Evolutionary conservation across 1,284 basidiomycete genomes (phyloP), one percentile per base, ranked within the genome.

Genomic region (Chiua sp.): DNA sequence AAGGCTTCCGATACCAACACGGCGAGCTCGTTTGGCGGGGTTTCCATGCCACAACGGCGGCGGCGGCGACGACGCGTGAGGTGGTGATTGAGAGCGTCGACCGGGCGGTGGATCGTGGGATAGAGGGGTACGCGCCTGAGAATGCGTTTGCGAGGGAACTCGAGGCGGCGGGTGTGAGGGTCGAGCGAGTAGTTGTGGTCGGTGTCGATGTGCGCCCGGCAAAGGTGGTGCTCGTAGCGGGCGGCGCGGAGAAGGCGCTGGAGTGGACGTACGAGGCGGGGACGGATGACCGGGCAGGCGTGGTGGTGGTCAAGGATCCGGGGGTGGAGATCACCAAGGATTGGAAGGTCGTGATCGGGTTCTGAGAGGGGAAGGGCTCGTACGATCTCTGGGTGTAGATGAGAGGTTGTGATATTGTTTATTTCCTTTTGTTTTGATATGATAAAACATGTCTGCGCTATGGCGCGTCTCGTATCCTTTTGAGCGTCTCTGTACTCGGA

Each of bases 21-120:
- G 96, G 97, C 37, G 82, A 95, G 53, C 88, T 93, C 71, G 81
- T 98, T 55, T 96, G 92, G 91, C 86, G 92, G 59, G 79, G 81
- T 61, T 91, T 96, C 72, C 71, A 73, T n/a, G 89, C 91, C 22
- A 79, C 79, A 49, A 82, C 63, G 50, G 81, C 48, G 72, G 49
- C 53, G 53, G 4, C 46, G 56, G 6, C 55, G 77, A n/a, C 30
- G 72, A 69, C 22, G 16, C 51, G 80, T 80, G 72, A 75, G 46
- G 66, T 85, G 51, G 78, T 77, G 23, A 75, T 93, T 53, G 74
- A 75, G 52, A 92, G 84, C 68, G 73, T 64, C 10, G 86, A 92
- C 67, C 75, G 89, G 23, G 88, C 80, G 0, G 53, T 51, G 33
- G 18, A n/a, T n/a, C 47, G 5, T 22, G 83, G 87, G 39, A 81